A percentile compares a stretch with the other conserved stretches of the same genome.
These are phyloP conservation scores for Annulohypoxylon maeteangense DNA, from an alignment of 495 filamentous ascomycete species.

Conservation along the genomic window DNA sequence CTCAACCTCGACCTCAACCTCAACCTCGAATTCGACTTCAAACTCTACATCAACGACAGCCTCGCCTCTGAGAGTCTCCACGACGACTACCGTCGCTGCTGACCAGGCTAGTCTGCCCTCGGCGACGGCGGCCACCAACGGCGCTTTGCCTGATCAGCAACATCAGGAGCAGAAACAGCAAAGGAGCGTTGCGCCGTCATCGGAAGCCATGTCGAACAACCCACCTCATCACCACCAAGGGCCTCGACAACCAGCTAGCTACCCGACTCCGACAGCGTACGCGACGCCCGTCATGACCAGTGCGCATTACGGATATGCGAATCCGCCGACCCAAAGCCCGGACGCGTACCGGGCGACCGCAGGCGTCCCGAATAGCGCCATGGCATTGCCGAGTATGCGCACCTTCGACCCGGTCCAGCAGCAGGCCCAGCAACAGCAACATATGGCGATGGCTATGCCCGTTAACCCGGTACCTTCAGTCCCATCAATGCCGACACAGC, in stretches of 20 bases:
- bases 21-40: slow-evolving; percentile 21
- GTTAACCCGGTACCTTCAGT: slow-evolving; percentile 46
- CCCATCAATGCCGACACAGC: slow-evolving; percentile 48
- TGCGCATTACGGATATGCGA: slow-evolving; percentile 66
- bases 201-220: slow-evolving; percentile 61
- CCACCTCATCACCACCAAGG: slow-evolving; percentile 56
- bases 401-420: slow-evolving; percentile 62
- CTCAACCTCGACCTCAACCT: slow-evolving; percentile 9
- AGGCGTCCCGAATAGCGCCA: slow-evolving; percentile 59
- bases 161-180: slow-evolving; percentile 29
- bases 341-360: slow-evolving; percentile 64
- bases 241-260: slow-evolving; percentile 62
- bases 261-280: slow-evolving; percentile 66
- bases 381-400: slow-evolving; percentile 75
- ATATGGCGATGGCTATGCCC: slow-evolving; percentile 49
- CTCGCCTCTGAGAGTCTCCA: slow-evolving; percentile 22
- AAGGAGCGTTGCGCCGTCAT: slow-evolving; percentile 47
- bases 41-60: slow-evolving; percentile 19
- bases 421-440: slow-evolving; percentile 57
- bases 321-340: slow-evolving; percentile 53
- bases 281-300: slow-evolving; percentile 60
- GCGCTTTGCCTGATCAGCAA: slow-evolving; percentile 24
- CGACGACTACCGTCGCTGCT: slow-evolving; percentile 23
- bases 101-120: slow-evolving; percentile 27
- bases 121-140: slow-evolving; percentile 36